Conservation (phyloP, 768 basidiomycete species). For the Ephemerocybe angulata region DNA sequence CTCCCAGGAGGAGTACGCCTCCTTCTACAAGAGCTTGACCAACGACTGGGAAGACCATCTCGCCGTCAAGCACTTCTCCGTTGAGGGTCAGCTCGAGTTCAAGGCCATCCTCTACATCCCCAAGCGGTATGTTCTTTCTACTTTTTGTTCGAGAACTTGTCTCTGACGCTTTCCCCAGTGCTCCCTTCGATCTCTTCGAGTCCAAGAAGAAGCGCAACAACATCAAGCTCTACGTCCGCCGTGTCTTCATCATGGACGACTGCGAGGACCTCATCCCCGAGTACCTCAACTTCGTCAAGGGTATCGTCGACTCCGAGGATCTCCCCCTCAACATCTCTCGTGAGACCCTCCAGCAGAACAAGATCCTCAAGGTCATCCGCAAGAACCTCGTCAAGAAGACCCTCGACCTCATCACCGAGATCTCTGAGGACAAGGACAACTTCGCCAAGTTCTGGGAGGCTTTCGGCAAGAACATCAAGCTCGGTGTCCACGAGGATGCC, state of each 20-base stretch:
- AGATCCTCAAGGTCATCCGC: slow-evolving; percentile 99
- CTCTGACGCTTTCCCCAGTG: slow-evolving; percentile 43
- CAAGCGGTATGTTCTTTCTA: slow-evolving; percentile 64
- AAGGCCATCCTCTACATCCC: slow-evolving; percentile 98
- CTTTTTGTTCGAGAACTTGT: neutral
- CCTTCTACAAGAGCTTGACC: slow-evolving; percentile 99
- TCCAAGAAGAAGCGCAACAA: slow-evolving; percentile 99
- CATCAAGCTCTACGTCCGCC: slow-evolving; percentile 99
- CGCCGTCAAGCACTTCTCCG: slow-evolving; percentile 99
- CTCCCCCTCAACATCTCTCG: slow-evolving; percentile 99
- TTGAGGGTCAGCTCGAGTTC: slow-evolving; percentile 99
- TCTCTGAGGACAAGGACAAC: slow-evolving; percentile 99
- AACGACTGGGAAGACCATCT: slow-evolving; percentile 99
- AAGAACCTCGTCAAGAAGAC: slow-evolving; percentile 99
- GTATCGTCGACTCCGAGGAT: slow-evolving; percentile 99
- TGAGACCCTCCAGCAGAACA: slow-evolving; percentile 99
- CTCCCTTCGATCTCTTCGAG: slow-evolving; percentile 99
- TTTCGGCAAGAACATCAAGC: slow-evolving; percentile 99
- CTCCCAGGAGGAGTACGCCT: slow-evolving; percentile 84
- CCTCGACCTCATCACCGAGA: slow-evolving; percentile 91
- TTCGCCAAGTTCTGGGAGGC: slow-evolving; percentile 95
- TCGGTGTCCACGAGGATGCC: slow-evolving; percentile 98
- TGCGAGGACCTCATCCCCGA: slow-evolving; percentile 99
- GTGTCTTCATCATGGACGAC: slow-evolving; percentile 99
- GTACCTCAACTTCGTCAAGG: slow-evolving; percentile 99